phyloP scores from a whole-genome alignment of 345 rosid genomes.

The Eucalyptus sideroxylon region DNA sequence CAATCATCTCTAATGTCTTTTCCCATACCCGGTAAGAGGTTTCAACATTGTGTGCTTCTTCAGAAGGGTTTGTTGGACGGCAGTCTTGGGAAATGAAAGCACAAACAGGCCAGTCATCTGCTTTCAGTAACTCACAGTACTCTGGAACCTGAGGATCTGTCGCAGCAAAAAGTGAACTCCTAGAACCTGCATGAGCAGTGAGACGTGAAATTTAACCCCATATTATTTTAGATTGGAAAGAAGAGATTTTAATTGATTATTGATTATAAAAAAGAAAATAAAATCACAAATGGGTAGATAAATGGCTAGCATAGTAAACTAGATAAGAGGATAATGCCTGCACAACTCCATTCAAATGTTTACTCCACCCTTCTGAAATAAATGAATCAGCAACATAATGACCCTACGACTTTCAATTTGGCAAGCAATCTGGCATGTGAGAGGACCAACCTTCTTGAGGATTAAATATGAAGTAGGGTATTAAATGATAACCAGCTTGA shows the following conservation, averaged over 20 bases:
- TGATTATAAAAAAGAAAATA: background rate
- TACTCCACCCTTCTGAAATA: background rate
- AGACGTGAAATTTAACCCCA: background rate
- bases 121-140: conserved; percentile 67
- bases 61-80: conserved; percentile 82
- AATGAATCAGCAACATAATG: background rate
- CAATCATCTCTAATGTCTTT: conserved; percentile 77
- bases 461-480: conserved; percentile 85
- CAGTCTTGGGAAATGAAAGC: conserved; percentile 94
- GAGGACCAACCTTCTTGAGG: conserved; percentile 69
- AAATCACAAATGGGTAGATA: background rate
- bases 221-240: background rate
- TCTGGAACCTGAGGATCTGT: conserved; percentile 93
- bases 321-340: background rate
- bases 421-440: background rate
- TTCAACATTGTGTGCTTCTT: conserved; percentile 77
- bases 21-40: conserved; percentile 73
- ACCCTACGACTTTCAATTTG: background rate
- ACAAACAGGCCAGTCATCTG: conserved; percentile 88
- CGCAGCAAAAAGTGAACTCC: conserved; percentile 88
- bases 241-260: background rate
- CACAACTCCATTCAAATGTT: background rate
- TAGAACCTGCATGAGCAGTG: conserved; percentile 34
- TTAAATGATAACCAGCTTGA: conserved; percentile 66
- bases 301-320: background rate